Conservation (phyloP, 768 basidiomycete species). For the Hemileccinum rubropunctum region DNA sequence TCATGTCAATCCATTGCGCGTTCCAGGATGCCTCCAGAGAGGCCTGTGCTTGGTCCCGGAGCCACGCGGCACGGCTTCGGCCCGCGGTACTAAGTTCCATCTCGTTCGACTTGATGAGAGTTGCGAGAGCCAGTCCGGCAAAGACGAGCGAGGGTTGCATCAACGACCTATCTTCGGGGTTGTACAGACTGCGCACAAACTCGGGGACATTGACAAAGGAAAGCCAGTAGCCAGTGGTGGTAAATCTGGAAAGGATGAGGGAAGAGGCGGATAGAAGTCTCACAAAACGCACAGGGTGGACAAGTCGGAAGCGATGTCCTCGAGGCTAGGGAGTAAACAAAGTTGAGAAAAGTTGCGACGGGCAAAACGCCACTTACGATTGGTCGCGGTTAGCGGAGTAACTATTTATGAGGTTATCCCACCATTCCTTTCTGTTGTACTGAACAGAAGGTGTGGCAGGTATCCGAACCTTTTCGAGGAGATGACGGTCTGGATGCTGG, state of each 20-base stretch:
- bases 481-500: slow-evolving; percentile 29
- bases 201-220: slow-evolving; percentile 62
- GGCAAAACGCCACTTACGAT: slow-evolving; percentile 33
- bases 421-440: slow-evolving; percentile 41
- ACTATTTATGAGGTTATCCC: slow-evolving; percentile 45
- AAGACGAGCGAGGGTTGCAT: slow-evolving; percentile 74
- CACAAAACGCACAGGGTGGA: slow-evolving; percentile 45
- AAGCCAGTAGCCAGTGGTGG: slow-evolving; percentile 62
- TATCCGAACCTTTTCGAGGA: slow-evolving; percentile 27
- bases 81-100: slow-evolving; percentile 54
- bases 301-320: slow-evolving; percentile 50
- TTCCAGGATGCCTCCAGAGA: slow-evolving; percentile 52
- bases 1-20: slow-evolving; percentile 54
- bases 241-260: slow-evolving; percentile 45
- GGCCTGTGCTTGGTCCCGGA: slow-evolving; percentile 55
- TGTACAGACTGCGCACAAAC: slow-evolving; percentile 51
- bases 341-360: neutral
- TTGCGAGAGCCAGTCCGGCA: slow-evolving; percentile 66
- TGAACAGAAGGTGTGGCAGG: slow-evolving; percentile 29
- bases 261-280: neutral
- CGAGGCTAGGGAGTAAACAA: slow-evolving; percentile 35
- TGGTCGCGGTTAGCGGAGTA: slow-evolving; percentile 42
- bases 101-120: slow-evolving; percentile 70
- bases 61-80: slow-evolving; percentile 52
- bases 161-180: slow-evolving; percentile 47